A percentile compares a stretch with the other conserved stretches of the same genome.
phyloP scores from a whole-genome alignment of 2,329 filamentous ascomycete genomes.

The Xylaria sp. region DNA sequence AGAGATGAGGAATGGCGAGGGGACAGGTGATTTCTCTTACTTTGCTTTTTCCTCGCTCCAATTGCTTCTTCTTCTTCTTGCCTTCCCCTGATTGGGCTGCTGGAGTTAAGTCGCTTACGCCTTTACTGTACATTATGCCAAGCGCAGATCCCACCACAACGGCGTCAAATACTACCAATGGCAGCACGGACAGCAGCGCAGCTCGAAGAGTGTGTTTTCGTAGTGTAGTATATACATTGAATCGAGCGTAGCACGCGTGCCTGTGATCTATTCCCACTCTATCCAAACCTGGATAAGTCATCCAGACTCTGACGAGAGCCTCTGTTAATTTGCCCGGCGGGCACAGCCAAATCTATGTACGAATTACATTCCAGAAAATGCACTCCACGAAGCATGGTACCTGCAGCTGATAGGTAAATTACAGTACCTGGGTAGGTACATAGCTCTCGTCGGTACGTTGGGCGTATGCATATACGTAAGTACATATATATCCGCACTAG shows the following conservation, averaged over 20 bases:
- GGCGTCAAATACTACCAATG: conserved; percentile 29
- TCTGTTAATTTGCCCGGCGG: background rate
- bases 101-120: conserved; percentile 18
- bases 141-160: conserved; percentile 28
- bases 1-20: conserved; percentile 2
- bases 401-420: background rate
- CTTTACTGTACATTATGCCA: conserved; percentile 17
- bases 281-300: background rate
- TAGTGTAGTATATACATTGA: background rate
- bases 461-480: background rate
- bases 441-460: background rate
- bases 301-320: background rate
- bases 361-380: background rate
- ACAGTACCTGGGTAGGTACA: background rate
- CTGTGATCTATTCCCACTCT: background rate
- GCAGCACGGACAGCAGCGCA: conserved; percentile 4
- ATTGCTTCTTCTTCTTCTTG: background rate
- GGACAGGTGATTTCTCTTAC: conserved; percentile 7
- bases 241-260: conserved; percentile 4
- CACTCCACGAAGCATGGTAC: background rate
- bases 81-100: background rate
- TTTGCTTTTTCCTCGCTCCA: conserved; percentile 1
- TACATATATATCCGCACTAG: too few relatives aligned
- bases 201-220: conserved; percentile 5
- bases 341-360: background rate